Conservation (phyloP, 805 yeast genomes). For the Myxozyma udenii region DNA sequence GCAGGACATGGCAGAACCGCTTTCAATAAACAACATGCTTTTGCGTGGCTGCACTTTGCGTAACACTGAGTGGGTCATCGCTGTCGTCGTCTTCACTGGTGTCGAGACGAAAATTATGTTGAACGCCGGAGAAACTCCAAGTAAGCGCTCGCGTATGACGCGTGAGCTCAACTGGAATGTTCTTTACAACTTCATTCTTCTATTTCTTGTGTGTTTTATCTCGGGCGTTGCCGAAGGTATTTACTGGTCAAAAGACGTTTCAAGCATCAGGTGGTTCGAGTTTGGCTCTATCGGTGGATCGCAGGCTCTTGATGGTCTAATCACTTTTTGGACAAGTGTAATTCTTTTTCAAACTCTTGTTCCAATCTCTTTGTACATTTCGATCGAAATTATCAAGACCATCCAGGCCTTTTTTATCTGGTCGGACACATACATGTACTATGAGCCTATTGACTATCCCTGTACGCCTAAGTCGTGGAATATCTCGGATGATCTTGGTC, state of each 20-base stretch:
- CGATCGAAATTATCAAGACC: slow-evolving; percentile 76
- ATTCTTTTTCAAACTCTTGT: slow-evolving; percentile 74
- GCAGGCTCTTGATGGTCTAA: slow-evolving; percentile 62
- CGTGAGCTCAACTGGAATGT: slow-evolving; percentile 64
- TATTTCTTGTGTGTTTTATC: slow-evolving; percentile 64
- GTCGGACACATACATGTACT: slow-evolving; percentile 67
- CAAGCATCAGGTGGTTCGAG: slow-evolving; percentile 58
- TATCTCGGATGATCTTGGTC: slow-evolving; percentile 80
- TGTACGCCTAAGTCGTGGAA: slow-evolving; percentile 82
- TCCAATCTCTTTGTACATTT: slow-evolving; percentile 74
- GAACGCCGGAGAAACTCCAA: slow-evolving; percentile 75
- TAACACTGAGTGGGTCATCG: slow-evolving; percentile 74
- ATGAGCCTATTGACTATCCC: slow-evolving; percentile 65
- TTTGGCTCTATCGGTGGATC: slow-evolving; percentile 57
- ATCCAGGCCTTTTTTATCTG: slow-evolving; percentile 72
- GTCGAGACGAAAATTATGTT: slow-evolving; percentile 71
- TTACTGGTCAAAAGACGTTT: slow-evolving; percentile 46
- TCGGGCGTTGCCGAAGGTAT: slow-evolving; percentile 71
- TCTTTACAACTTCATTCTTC: slow-evolving; percentile 55
- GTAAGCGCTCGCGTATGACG: slow-evolving; percentile 63
- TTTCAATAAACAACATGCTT: slow-evolving; percentile 59
- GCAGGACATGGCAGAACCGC: slow-evolving; percentile 48
- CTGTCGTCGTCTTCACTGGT: slow-evolving; percentile 75
- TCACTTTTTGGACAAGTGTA: slow-evolving; percentile 67
- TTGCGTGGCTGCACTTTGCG: slow-evolving; percentile 71